phyloP scores from a whole-genome alignment of 495 filamentous ascomycete species.

The Penicillium soppii region DNA sequence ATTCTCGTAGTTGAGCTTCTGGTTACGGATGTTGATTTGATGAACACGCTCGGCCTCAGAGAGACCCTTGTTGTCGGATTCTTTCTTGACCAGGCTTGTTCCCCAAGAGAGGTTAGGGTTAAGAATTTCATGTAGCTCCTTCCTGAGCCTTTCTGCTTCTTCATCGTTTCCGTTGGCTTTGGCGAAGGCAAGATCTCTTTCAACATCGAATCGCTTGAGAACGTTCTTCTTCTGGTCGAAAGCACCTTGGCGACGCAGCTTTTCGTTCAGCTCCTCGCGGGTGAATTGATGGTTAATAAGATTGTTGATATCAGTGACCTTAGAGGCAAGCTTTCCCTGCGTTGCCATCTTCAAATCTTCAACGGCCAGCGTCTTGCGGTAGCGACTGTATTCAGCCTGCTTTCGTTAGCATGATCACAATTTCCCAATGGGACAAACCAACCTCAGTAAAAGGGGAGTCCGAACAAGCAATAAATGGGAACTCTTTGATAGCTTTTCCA shows the following conservation, averaged over 20 bases:
- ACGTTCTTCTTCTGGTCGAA: constrained; percentile 60
- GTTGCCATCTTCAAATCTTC: constrained; percentile 72
- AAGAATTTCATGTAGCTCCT: constrained; percentile 65
- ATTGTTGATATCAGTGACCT: constrained; percentile 77
- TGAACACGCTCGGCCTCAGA: constrained; percentile 74
- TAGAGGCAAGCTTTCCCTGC: constrained; percentile 59
- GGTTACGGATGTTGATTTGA: constrained; percentile 73
- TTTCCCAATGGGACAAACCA: constrained; percentile 18
- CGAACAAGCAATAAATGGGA: constrained; percentile 82
- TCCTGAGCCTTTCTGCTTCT: constrained; percentile 57
- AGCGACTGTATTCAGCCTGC: constrained; percentile 79
- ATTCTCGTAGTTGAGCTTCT: constrained; percentile 73
- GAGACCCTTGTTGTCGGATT: constrained; percentile 31
- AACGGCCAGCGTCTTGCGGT: constrained; percentile 68
- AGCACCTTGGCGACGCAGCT: constrained; percentile 66
- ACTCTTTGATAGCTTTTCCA: constrained; percentile 73
- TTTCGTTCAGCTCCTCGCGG: constrained; percentile 71
- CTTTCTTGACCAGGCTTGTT: constrained; percentile 52
- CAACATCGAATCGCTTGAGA: constrained; percentile 61
- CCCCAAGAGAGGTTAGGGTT: constrained; percentile 68
- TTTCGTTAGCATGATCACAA: constrained; percentile 25
- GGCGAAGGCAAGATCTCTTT: constrained; percentile 63
- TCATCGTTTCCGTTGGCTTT: constrained; percentile 60
- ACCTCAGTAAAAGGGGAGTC: constrained; percentile 74
- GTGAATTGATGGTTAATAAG: constrained; percentile 79